Conservation (phyloP, 331 rosid species). For the Malus hybrid region DNA sequence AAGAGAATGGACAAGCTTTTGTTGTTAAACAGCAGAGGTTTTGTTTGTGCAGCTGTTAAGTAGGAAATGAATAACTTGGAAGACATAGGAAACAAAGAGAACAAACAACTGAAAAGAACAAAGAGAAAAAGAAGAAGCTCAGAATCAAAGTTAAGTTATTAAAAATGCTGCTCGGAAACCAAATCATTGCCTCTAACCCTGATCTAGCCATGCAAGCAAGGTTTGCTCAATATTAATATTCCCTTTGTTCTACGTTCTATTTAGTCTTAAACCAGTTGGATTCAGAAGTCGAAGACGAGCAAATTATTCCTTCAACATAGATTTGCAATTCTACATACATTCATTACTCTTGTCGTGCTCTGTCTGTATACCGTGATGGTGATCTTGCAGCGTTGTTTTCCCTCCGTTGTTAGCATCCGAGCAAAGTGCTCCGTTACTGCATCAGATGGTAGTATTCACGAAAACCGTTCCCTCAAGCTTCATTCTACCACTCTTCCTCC, state of each 20-base stretch:
- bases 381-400: slow-evolving; percentile 8
- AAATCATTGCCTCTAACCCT: slow-evolving; percentile 1
- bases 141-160: slow-evolving; percentile 19
- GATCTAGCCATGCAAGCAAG: slow-evolving; percentile 13
- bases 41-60: not conserved
- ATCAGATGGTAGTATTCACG: not conserved
- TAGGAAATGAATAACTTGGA: not conserved
- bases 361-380: slow-evolving; percentile 5
- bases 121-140: slow-evolving; percentile 11
- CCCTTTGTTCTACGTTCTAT: slow-evolving; percentile 7
- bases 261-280: not conserved
- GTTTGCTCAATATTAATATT: slow-evolving; percentile 14
- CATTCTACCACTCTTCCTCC: slow-evolving; percentile 6
- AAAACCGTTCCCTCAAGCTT: slow-evolving; percentile 3
- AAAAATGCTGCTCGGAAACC: not conserved
- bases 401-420: not conserved
- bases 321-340: not conserved
- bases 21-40: not conserved
- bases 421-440: not conserved
- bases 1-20: not conserved
- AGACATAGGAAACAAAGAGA: not conserved
- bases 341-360: not conserved
- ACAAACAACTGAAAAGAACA: not conserved
- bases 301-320: not conserved
- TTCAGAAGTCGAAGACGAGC: not conserved